A percentile compares a stretch with the other conserved stretches of the same genome.
Conservation (phyloP, 1,139 yeast genomes). For the Saccharomycopsis hybrid region DNA sequence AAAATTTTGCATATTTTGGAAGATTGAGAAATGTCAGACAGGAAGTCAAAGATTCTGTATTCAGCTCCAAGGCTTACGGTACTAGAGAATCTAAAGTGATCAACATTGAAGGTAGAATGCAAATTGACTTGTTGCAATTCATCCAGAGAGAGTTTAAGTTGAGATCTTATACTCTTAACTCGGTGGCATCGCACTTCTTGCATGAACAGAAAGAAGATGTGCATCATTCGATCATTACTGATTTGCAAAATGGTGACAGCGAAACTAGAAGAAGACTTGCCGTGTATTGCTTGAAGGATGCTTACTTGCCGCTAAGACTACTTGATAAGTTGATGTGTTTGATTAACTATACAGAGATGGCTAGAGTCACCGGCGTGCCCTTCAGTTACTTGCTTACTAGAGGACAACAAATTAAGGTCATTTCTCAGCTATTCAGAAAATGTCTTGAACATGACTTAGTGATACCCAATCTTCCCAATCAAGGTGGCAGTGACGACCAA, state of each 20-base stretch:
- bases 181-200: constrained; percentile 90
- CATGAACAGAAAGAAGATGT: constrained; percentile 98
- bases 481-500: constrained; percentile 74
- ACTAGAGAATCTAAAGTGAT: constrained; percentile 88
- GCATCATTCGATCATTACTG: constrained; percentile 93
- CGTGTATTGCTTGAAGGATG: constrained; percentile 95
- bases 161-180: constrained; percentile 89
- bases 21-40: constrained; percentile 63
- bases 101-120: constrained; percentile 94
- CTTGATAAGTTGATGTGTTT: constrained; percentile 92
- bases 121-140: constrained; percentile 86
- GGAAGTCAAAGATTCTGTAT: constrained; percentile 72
- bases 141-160: constrained; percentile 92
- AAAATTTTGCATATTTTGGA: constrained; percentile 80
- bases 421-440: constrained; percentile 89
- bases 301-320: constrained; percentile 80
- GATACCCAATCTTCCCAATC: constrained; percentile 83
- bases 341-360: constrained; percentile 98
- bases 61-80: constrained; percentile 95
- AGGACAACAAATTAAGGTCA: constrained; percentile 97
- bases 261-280: constrained; percentile 95
- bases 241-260: constrained; percentile 82
- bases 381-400: constrained; percentile 81
- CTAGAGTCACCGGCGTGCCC: constrained; percentile 98
- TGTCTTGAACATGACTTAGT: constrained; percentile 81